These are phyloP conservation scores for Globisporangium paroecandrum DNA, from an alignment of 352 stramenopile genomes.

Conservation along the genomic window DNA sequence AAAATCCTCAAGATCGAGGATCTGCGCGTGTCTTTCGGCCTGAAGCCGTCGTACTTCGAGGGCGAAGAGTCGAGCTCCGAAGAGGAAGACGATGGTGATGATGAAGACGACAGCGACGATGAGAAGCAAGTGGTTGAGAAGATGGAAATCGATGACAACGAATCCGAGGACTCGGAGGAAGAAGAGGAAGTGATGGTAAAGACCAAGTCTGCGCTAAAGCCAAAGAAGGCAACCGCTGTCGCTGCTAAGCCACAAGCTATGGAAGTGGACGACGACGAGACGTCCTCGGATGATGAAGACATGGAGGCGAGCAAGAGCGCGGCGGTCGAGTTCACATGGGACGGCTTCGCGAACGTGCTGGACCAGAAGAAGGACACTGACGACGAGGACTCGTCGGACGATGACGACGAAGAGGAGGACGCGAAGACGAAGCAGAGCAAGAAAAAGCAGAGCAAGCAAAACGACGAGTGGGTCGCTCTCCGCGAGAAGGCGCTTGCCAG, in stretches of 20 bases:
- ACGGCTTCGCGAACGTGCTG: conserved; percentile 79
- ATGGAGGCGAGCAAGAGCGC: conserved; percentile 25
- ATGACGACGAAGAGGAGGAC: conserved; percentile 38
- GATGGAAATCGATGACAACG: conserved; percentile 43
- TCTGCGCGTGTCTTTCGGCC: conserved; percentile 90
- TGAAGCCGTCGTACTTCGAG: conserved; percentile 97
- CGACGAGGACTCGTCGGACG: conserved; percentile 41
- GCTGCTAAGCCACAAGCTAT: conserved; percentile 21
- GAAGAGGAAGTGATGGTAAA: conserved; percentile 37
- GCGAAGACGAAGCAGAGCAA: conserved; percentile 70
- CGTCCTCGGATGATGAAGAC: conserved; percentile 61
- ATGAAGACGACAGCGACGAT: conserved; percentile 36
- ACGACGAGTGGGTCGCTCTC: conserved; percentile 92
- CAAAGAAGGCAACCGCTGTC: background rate
- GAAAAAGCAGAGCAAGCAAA: conserved; percentile 91
- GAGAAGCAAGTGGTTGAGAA: conserved; percentile 25
- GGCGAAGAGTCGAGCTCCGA: conserved; percentile 89
- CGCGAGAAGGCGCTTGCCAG: conserved; percentile 92
- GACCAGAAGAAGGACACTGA: conserved; percentile 32
- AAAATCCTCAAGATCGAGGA: conserved; percentile 94
- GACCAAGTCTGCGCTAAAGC: background rate
- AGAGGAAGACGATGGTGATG: conserved; percentile 73
- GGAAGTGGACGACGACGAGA: conserved; percentile 49
- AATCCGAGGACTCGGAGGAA: conserved; percentile 46
- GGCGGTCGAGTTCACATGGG: conserved; percentile 82